Evolutionary conservation across 257 asterid species (phyloP).

Genomic region (Handroanthus guayacan): DNA sequence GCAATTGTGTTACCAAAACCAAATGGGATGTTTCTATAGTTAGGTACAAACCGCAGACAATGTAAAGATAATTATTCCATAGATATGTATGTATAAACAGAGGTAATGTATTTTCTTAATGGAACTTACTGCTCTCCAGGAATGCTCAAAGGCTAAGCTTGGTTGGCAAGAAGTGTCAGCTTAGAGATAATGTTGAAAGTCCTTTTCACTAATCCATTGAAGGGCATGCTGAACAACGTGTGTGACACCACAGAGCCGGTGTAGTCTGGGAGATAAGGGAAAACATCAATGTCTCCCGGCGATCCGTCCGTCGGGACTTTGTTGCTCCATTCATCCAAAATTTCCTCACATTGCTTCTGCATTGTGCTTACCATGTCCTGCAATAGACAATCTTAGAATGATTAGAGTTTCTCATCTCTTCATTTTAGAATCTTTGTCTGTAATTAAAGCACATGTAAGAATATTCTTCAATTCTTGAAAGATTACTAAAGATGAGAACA

Average conservation of each 20-base stretch:
- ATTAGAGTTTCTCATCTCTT: background rate
- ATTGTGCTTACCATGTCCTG: slow-evolving; percentile 27
- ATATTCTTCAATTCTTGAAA: too few species aligned
- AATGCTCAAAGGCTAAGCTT: slow-evolving; percentile 37
- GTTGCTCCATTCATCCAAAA: slow-evolving; percentile 26
- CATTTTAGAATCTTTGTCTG: too few species aligned
- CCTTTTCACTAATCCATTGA: slow-evolving; percentile 2
- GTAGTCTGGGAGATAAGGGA: slow-evolving; percentile 29
- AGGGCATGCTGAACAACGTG: slow-evolving; percentile 23
- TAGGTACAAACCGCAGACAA: too few species aligned
- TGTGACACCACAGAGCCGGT: slow-evolving; percentile 31
- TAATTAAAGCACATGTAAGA: too few species aligned
- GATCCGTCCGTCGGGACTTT: slow-evolving; percentile 27
- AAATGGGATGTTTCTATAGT: too few species aligned
- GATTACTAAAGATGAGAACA: too few species aligned
- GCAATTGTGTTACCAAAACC: too few species aligned
- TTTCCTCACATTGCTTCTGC: slow-evolving; percentile 15
- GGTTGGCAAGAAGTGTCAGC: slow-evolving; percentile 28
- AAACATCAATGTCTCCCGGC: slow-evolving; percentile 13
- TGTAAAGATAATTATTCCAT: too few species aligned
- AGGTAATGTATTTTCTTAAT: too few species aligned
- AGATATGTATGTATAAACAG: too few species aligned
- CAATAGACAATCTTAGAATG: background rate
- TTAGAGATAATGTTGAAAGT: slow-evolving; percentile 27
- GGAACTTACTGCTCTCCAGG: slow-evolving; percentile 37